A percentile compares a stretch with the other conserved stretches of the same genome.
Evolutionary conservation across 2,329 filamentous ascomycete species (phyloP).

Genomic region (Colletotrichum noveboracense): DNA sequence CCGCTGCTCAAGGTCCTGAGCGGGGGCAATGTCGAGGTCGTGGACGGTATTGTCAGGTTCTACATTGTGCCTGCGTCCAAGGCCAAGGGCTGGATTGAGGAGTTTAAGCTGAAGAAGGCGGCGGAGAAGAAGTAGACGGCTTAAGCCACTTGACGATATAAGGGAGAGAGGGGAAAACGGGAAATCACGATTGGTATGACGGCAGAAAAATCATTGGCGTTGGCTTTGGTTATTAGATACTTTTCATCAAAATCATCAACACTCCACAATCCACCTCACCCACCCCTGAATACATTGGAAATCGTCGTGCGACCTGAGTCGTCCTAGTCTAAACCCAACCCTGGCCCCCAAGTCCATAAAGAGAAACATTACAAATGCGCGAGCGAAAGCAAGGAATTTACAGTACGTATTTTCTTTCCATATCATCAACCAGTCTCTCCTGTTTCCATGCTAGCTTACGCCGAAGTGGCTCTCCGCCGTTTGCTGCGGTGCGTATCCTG

Average conservation of each 20-base stretch:
- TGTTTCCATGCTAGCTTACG: slow-evolving; percentile 26
- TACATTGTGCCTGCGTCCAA: slow-evolving; percentile 79
- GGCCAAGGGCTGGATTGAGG: slow-evolving; percentile 77
- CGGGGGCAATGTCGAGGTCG: slow-evolving; percentile 81
- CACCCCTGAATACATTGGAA: neutral
- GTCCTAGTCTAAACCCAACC: neutral
- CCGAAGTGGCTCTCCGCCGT: slow-evolving; percentile 44
- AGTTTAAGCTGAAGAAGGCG: slow-evolving; percentile 80
- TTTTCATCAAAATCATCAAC: neutral
- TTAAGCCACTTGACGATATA: neutral
- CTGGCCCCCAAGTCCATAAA: neutral
- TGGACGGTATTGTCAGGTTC: slow-evolving; percentile 84
- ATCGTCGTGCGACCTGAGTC: neutral
- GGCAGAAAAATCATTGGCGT: neutral
- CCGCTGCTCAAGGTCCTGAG: slow-evolving; percentile 75
- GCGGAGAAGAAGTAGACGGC: slow-evolving; percentile 41
- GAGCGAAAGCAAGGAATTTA: slow-evolving; percentile 12
- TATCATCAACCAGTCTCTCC: neutral
- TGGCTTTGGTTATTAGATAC: neutral
- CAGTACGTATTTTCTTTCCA: neutral
- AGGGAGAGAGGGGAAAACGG: neutral
- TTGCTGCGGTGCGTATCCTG: slow-evolving; percentile 39
- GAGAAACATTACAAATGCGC: slow-evolving; percentile 1
- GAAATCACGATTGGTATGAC: neutral
- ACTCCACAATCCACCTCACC: neutral